phyloP scores from a whole-genome alignment of 495 filamentous ascomycete genomes.

The Aspergillus homomorphus region DNA sequence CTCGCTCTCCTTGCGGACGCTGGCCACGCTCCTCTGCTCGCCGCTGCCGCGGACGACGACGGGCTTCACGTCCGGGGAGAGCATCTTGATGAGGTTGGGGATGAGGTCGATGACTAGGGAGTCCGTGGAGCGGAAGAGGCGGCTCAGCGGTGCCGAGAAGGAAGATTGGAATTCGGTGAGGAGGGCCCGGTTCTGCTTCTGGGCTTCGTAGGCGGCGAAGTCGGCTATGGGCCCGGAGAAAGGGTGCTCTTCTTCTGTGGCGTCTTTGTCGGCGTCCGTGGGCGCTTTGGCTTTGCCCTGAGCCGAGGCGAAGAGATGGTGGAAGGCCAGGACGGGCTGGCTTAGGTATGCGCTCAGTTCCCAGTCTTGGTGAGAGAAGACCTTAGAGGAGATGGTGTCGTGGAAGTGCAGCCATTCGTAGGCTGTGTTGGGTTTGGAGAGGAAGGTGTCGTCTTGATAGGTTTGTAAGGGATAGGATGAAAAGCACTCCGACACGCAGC shows the following conservation, averaged over 20 bases:
- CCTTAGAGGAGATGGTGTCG: slow-evolving; percentile 69
- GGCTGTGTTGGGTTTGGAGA: slow-evolving; percentile 80
- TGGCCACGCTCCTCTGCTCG: slow-evolving; percentile 65
- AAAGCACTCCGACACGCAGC: slow-evolving; percentile 81
- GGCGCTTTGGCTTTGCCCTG: slow-evolving; percentile 32
- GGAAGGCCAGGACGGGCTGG: slow-evolving; percentile 82
- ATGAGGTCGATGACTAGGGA: slow-evolving; percentile 76
- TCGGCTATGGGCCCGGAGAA: slow-evolving; percentile 80
- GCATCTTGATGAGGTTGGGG: slow-evolving; percentile 75
- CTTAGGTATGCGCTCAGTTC: slow-evolving; percentile 82
- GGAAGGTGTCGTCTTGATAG: slow-evolving; percentile 87
- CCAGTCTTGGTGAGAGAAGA: slow-evolving; percentile 80
- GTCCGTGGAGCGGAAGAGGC: slow-evolving; percentile 73
- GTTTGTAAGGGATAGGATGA: slow-evolving; percentile 76
- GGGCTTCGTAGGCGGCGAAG: slow-evolving; percentile 70
- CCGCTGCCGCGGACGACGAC: slow-evolving; percentile 78
- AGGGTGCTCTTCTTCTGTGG: slow-evolving; percentile 56
- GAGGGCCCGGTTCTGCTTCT: slow-evolving; percentile 62
- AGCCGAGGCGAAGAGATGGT: slow-evolving; percentile 76
- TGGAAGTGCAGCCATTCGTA: slow-evolving; percentile 97
- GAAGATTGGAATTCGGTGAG: slow-evolving; percentile 53
- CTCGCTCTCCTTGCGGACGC: slow-evolving; percentile 81
- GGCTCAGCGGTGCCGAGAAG: slow-evolving; percentile 56
- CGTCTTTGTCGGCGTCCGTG: slow-evolving; percentile 39
- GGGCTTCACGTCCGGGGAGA: slow-evolving; percentile 87